Base-by-base conservation (phyloP, 139 green algal species). In the Pleodorina starrii region DNA sequence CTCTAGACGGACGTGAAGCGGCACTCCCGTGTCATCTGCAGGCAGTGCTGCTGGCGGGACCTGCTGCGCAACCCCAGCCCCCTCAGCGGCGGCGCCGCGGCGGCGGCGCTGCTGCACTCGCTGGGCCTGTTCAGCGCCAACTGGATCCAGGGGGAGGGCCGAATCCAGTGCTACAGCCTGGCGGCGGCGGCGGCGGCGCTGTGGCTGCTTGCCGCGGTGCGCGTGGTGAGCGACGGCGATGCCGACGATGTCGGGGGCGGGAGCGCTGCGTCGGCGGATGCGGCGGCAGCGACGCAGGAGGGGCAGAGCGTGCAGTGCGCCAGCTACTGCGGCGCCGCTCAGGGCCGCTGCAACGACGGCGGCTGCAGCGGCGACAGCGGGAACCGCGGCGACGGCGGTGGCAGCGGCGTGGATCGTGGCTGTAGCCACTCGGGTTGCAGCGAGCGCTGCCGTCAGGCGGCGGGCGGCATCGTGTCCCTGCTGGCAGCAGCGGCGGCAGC, bases 91-190 rank as follows among this genome's bases (percentile, higher is more conserved):
- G 72, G 40, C 7, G 71, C 59, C 23, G n/a, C 63, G 36, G 66
- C 19, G 14, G 38, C 89, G 43, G 78, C 51, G 59, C 66, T 89
- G n/a, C 29, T 92, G 12, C 89, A 95, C 38, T 86, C 90, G 29
- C 48, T 84, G 21, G 92, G 87, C 0, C 77, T 96, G 5, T 96
- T 96, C 86, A 93, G 92, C 25, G 93, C 92, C 46, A 92, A 90
- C 51, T 94, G 92, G 76, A 87, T 97, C 21, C 92, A 96, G 87
- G 89, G 86, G 1, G 94, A 97, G 91, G 94, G 94, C 32, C 68
- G 90, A 9, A 90, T 96, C 60, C 36, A 82, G 71, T 93, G 92
- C 83, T 84, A 77, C 68, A 80, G 91, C 68, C 66, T 96, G 29
- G 86, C 78, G 0, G 88, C 76, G 16, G 71, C 72, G 12, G 68